Conservation (phyloP, 352 stramenopile genomes). For the Pythium scleroteichum region DNA sequence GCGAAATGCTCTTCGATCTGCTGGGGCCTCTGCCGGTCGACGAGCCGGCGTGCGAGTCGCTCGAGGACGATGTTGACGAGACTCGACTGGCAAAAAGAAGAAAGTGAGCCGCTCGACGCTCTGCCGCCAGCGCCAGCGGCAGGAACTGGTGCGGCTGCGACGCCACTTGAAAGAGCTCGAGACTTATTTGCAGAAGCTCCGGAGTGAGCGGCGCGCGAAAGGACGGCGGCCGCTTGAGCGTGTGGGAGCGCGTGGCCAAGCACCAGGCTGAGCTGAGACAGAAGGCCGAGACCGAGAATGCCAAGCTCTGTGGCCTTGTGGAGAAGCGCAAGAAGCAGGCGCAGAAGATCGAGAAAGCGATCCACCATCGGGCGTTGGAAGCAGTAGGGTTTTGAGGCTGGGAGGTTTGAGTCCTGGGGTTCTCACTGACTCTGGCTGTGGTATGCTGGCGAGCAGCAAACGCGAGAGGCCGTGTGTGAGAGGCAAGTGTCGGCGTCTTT, state of each 20-base stretch:
- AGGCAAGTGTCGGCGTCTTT: neutral
- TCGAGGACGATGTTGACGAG: too few relatives aligned
- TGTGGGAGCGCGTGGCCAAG: neutral
- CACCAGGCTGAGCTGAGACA: neutral
- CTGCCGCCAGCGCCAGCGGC: neutral
- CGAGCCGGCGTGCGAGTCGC: too few relatives aligned
- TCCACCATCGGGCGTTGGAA: constrained; percentile 1
- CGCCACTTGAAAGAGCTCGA: neutral
- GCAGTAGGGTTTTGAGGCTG: neutral
- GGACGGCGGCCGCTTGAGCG: neutral
- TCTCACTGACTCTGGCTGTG: too few relatives aligned
- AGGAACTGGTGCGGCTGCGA: neutral
- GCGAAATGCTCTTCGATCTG: too few relatives aligned
- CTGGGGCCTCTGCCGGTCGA: too few relatives aligned
- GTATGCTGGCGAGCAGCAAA: constrained; percentile 1
- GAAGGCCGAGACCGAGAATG: neutral
- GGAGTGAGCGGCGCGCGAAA: neutral
- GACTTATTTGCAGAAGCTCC: neutral
- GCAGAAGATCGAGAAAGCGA: neutral
- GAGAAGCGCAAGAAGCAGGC: neutral
- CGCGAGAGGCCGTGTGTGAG: neutral
- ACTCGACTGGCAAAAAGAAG: too few relatives aligned
- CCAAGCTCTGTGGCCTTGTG: neutral
- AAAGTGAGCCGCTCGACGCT: neutral
- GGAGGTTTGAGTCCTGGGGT: too few relatives aligned